Evolutionary conservation across 2,329 filamentous ascomycete species (phyloP), one percentile per base, ranked within the genome.

Genomic region (Botryotinia globosa): DNA sequence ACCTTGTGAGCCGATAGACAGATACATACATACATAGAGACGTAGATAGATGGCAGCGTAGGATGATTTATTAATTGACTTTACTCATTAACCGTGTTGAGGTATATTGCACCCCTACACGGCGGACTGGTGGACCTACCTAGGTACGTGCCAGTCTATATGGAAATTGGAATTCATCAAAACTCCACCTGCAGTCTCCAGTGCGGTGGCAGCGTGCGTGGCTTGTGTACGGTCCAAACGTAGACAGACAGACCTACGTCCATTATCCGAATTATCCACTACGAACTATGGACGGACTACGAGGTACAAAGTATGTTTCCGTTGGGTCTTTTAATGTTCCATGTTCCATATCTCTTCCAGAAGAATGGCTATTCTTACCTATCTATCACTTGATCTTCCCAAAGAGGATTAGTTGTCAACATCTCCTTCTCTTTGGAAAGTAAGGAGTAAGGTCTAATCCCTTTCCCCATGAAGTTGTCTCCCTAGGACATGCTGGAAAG

Each of bases 341-440:
- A 67, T 54, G 7, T 54, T 67, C 45, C 25, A 67, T 67, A 39
- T 67, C 34, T 56, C 45, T 67, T 67, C 64, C 48, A 67, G 64
- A 67, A 67, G 9, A 22, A 29, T 42, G 34, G 12, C 44, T 39
- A 66, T 51, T 51, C 34, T 51, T n/a, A n/a, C n/a, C n/a, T n/a
- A n/a, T n/a, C n/a, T n/a, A 12, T 66, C 63, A 18, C 32, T 37
- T 20, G 12, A 48, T 66, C 44, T 51, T n/a, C 12, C 34, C 8
- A 20, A 51, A 51, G 25, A 44, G 44, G 22, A 22, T 65, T 25
- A 10, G 6, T 37, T 12, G 34, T 58, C 16, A 20, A 20, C 25
- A 20, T 29, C 29, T 32, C n/a, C 54, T 58, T 58, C 54, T 58
- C 29, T 32, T 32, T 32, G 29, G 54, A 58, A 54, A 54, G 48